phyloP scores from a whole-genome alignment of 352 stramenopile species.

The Globisporangium parvum region DNA sequence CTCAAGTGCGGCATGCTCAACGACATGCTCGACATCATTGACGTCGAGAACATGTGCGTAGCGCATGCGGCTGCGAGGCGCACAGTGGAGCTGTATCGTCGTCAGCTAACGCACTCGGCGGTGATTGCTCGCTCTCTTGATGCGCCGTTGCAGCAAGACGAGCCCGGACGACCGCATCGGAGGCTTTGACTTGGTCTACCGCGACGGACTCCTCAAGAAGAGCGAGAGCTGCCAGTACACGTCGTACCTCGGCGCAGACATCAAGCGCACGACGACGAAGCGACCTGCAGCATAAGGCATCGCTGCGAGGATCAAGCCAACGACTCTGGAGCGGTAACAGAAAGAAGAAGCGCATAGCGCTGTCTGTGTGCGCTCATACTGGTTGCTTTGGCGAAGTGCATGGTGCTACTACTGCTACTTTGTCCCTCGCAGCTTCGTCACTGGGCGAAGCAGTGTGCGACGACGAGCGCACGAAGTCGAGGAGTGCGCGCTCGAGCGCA shows the following conservation, averaged over 20 bases:
- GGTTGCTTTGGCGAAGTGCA: neutral
- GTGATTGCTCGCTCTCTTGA: no score
- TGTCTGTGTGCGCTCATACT: no score
- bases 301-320: neutral
- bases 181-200: conserved; percentile 78
- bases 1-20: conserved; percentile 93
- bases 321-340: no score
- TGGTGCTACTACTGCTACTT: neutral
- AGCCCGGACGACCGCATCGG: conserved; percentile 50
- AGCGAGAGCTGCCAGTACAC: conserved; percentile 68
- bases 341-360: no score
- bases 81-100: no score
- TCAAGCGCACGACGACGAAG: conserved; percentile 23
- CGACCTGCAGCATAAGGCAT: neutral
- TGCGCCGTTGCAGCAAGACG: conserved; percentile 14
- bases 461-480: conserved; percentile 36
- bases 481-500: conserved; percentile 59
- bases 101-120: no score
- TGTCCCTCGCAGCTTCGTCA: neutral
- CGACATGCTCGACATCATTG: conserved; percentile 93
- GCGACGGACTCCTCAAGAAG: conserved; percentile 57
- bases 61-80: neutral
- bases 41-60: conserved; percentile 82
- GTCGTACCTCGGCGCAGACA: conserved; percentile 60
- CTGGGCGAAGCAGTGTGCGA: neutral